Conservation (phyloP, 495 filamentous ascomycete species). For the Jackrogersella multiformis region DNA sequence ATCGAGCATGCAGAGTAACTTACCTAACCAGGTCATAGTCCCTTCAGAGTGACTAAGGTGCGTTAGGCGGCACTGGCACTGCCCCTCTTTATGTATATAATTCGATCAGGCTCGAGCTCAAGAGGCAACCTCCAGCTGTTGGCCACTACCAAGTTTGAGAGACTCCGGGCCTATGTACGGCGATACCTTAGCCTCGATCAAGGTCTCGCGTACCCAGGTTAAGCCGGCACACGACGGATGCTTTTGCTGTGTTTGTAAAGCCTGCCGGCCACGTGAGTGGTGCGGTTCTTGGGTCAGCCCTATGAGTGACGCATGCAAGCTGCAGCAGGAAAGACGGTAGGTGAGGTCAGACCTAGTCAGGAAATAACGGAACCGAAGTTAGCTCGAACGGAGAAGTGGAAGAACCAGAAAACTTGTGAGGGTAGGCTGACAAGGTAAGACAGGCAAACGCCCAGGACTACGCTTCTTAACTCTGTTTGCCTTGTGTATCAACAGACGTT, state of each 20-base stretch:
- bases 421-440: constrained; percentile 28
- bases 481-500: constrained; percentile 32
- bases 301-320: constrained; percentile 31
- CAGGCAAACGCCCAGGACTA: constrained; percentile 25
- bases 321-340: constrained; percentile 28
- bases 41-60: constrained; percentile 10
- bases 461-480: constrained; percentile 5
- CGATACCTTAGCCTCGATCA: constrained; percentile 12
- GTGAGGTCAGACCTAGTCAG: constrained; percentile 32
- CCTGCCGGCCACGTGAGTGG: constrained; percentile 30
- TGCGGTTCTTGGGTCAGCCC: constrained; percentile 30
- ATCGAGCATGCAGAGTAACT: constrained; percentile 18
- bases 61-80: constrained; percentile 6
- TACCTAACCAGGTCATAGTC: constrained; percentile 41
- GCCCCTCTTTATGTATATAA: constrained; percentile 21
- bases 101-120: constrained; percentile 26
- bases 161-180: constrained; percentile 6
- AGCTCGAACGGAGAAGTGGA: constrained; percentile 20
- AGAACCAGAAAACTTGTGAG: constrained; percentile 18
- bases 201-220: constrained; percentile 25
- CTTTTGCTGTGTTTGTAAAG: constrained; percentile 3
- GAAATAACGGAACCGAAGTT: constrained; percentile 25
- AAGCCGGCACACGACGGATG: background rate
- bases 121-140: constrained; percentile 3
- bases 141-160: background rate